Base-by-base conservation (phyloP, 352 stramenopile species). In the Phytopythium litorale region DNA sequence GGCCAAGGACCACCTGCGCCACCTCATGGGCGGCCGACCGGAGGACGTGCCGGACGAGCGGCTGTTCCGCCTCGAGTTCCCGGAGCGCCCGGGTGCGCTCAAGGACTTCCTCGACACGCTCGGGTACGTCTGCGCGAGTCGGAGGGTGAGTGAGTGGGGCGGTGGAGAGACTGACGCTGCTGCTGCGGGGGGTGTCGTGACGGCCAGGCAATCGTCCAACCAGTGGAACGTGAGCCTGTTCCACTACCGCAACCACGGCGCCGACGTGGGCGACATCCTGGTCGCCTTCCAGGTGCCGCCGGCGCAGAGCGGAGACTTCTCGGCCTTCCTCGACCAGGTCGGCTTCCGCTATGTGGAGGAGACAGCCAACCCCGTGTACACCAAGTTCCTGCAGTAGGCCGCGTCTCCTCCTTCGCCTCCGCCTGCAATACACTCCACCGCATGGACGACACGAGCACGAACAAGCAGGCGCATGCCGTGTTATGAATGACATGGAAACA, bases 231-330 rank as follows among this genome's bases (percentile, higher is more conserved):
- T 99, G 51, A 98, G 91, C 65, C 82, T 99, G 12, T 99, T 99
- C 74, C 97, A 99, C 75, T 99, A 99, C 68, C 84, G 97, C 62
- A 99, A 99, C 74, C 96, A 99, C 68, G 97, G 97, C 57, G 96
- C 97, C 68, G 97, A 99, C 67, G 98, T 99, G 72, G 97, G 97
- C 38, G 86, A 96, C 48, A 97, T 99, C 30, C 76, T 99, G 9
- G 97, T 99, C 0, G 97, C 93, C 6, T 96, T 99, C 69, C 96
- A 99, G 71, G 96, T 98, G 15, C 74, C 82, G 6, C 59, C 71
- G 1, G 60, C 55, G 9, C 78, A 94, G n/a, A 68, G 87, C 35
- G 71, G 55, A 4, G 67, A 72, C 7, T 96, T 96, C 63, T 35
- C 66, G 9, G 58, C 67, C 30, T 96, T 95, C 64, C 63, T 96